Percentiles rank a stretch among this genome's conserved stretches.
phyloP scores from a whole-genome alignment of 495 filamentous ascomycete species.

The Tuber umbilicatum region DNA sequence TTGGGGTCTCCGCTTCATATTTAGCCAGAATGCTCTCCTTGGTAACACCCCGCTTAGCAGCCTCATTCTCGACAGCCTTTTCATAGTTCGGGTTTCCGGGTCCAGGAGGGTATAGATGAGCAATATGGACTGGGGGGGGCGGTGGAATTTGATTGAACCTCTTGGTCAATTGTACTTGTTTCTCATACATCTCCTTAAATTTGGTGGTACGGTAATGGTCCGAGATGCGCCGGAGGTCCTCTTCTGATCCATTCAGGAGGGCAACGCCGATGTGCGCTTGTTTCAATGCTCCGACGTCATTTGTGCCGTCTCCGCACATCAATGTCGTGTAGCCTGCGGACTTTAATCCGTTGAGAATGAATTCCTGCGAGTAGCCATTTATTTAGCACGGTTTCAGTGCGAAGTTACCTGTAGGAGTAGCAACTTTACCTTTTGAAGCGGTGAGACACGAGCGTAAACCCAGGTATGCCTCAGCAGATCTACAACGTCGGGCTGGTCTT shows the following conservation, averaged over 20 bases:
- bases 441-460: constrained; percentile 97
- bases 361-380: constrained; percentile 51
- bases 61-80: constrained; percentile 81
- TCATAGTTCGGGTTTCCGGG: constrained; percentile 90
- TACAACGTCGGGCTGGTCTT: constrained; percentile 64
- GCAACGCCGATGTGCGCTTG: constrained; percentile 97
- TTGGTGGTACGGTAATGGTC: constrained; percentile 89
- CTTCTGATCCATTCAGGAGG: constrained; percentile 85
- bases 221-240: constrained; percentile 82
- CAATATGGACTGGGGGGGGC: constrained; percentile 81
- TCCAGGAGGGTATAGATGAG: constrained; percentile 89
- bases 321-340: constrained; percentile 95
- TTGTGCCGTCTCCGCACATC: constrained; percentile 98
- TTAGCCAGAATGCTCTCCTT: constrained; percentile 44
- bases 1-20: constrained; percentile 48
- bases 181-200: constrained; percentile 98
- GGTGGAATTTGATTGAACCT: constrained; percentile 87
- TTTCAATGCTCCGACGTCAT: constrained; percentile 96
- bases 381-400: constrained; percentile 2
- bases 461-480: constrained; percentile 79
- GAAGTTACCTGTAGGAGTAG: constrained; percentile 5
- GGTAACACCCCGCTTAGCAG: constrained; percentile 60
- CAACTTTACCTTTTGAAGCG: constrained; percentile 74
- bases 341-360: constrained; percentile 86
- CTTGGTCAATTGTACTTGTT: constrained; percentile 82